A percentile compares a stretch with the other conserved stretches of the same genome.
Evolutionary conservation across 495 filamentous ascomycete genomes (phyloP).

Genomic region (Penicillium fimorum): DNA sequence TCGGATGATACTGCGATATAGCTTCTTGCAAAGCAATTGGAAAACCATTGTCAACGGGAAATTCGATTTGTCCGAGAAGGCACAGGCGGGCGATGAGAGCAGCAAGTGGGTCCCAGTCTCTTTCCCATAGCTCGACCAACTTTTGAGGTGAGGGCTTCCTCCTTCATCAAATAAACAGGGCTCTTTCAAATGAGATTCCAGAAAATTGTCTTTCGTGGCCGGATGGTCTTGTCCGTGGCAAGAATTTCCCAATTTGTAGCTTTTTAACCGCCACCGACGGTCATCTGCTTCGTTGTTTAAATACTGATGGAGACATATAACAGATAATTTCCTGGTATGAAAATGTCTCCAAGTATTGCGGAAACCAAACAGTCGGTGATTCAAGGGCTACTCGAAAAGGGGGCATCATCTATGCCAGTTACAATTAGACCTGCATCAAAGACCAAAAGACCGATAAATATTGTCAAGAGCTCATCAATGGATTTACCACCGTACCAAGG

Average conservation of each 20-base stretch:
- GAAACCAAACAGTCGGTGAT: too few species aligned
- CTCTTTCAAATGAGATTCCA: constrained; percentile 5
- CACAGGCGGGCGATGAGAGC: neutral
- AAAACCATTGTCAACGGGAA: constrained; percentile 10
- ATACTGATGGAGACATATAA: neutral
- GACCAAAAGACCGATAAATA: too few species aligned
- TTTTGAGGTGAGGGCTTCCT: neutral
- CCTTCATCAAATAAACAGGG: neutral
- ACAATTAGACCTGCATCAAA: too few species aligned
- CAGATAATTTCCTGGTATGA: neutral
- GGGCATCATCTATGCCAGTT: too few species aligned
- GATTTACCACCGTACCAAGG: too few species aligned
- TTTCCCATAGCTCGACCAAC: neutral
- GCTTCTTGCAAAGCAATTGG: constrained; percentile 13
- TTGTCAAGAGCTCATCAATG: too few species aligned
- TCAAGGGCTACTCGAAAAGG: too few species aligned
- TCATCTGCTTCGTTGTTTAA: neutral
- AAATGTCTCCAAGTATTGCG: too few species aligned
- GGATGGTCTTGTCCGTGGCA: neutral
- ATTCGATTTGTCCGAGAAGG: neutral
- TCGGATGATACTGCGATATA: neutral
- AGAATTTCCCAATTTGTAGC: neutral
- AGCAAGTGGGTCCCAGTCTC: neutral
- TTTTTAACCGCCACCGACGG: neutral
- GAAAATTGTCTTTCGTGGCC: constrained; percentile 1